Percentiles rank a stretch among this genome's conserved stretches.
Conservation (phyloP, 2,329 filamentous ascomycete genomes). For the Ophiosphaerella herpotricha region DNA sequence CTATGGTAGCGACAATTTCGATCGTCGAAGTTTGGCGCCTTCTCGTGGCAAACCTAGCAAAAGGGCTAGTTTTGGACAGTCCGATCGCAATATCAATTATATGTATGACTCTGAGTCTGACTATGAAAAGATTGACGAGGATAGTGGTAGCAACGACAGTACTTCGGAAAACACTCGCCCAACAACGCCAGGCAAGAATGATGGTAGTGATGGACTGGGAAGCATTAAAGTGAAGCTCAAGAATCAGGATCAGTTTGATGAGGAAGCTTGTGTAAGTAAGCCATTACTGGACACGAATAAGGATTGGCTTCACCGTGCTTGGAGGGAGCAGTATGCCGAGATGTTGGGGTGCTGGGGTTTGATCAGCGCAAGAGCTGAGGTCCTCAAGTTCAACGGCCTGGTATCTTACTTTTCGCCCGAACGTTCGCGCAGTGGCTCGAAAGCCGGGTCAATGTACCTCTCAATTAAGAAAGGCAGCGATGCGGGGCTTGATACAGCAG, state of each 20-base stretch:
- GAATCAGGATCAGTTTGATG: conserved; percentile 62
- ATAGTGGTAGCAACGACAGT: conserved; percentile 16
- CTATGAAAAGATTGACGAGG: conserved; percentile 27
- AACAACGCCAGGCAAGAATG: conserved; percentile 16
- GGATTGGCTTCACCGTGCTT: conserved; percentile 55
- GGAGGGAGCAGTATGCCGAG: conserved; percentile 62
- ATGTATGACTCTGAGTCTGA: conserved; percentile 42
- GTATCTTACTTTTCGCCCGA: conserved; percentile 41
- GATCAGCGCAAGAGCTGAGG: conserved; percentile 59
- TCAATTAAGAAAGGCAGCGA: conserved; percentile 22
- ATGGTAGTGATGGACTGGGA: conserved; percentile 12
- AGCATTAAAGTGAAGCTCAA: conserved; percentile 58
- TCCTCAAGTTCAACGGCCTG: conserved; percentile 60
- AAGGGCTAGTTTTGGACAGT: conserved; percentile 43
- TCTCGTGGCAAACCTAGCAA: conserved; percentile 45
- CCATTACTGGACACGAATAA: conserved; percentile 57
- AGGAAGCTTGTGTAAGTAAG: conserved; percentile 52
- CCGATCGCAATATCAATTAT: conserved; percentile 35
- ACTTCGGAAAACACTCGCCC: conserved; percentile 29
- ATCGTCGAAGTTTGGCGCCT: conserved; percentile 27
- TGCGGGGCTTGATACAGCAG: conserved; percentile 12
- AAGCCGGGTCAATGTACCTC: conserved; percentile 32
- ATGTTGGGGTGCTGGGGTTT: conserved; percentile 64
- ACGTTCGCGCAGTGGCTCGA: conserved; percentile 26
- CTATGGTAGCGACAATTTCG: conserved; percentile 42